Percentiles rank a stretch among this genome's conserved stretches.
Conservation (phyloP, 31 red algal genomes). For the Pterothamnion heteromorphum region DNA sequence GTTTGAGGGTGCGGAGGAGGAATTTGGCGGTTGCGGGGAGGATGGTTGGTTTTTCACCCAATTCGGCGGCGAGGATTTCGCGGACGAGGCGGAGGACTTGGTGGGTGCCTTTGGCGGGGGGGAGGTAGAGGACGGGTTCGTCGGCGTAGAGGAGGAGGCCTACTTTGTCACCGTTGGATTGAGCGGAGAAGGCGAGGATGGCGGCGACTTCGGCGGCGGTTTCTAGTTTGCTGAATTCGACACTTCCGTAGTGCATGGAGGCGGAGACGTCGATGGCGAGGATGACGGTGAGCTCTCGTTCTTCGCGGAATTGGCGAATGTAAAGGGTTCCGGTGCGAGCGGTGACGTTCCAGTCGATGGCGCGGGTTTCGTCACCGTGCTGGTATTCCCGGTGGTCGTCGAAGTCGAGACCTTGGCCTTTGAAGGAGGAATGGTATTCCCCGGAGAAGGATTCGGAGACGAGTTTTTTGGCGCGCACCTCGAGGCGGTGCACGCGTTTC, state of each 20-base stretch:
- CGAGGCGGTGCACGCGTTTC: background rate
- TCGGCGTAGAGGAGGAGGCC: background rate
- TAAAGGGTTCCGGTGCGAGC: background rate
- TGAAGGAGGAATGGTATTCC: background rate
- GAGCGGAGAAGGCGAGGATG: background rate
- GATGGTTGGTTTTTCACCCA: background rate
- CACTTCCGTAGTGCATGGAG: background rate
- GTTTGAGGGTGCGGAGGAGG: background rate
- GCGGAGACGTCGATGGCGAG: background rate
- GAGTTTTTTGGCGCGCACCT: background rate
- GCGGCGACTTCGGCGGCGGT: background rate
- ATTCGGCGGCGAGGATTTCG: background rate
- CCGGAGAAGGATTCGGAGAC: background rate
- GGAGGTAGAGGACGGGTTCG: background rate
- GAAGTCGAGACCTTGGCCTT: background rate
- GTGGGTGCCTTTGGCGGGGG: background rate
- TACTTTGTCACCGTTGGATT: background rate
- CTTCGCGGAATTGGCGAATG: background rate
- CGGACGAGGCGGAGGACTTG: background rate
- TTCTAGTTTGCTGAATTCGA: background rate
- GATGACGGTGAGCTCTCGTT: background rate
- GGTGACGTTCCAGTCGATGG: conserved; percentile 29
- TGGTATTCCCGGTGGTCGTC: conserved; percentile 15
- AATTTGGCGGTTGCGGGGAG: background rate
- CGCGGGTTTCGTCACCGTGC: background rate